phyloP scores from a whole-genome alignment of 1,139 yeast genomes.

The Barnettozyma hawaiiensis region DNA sequence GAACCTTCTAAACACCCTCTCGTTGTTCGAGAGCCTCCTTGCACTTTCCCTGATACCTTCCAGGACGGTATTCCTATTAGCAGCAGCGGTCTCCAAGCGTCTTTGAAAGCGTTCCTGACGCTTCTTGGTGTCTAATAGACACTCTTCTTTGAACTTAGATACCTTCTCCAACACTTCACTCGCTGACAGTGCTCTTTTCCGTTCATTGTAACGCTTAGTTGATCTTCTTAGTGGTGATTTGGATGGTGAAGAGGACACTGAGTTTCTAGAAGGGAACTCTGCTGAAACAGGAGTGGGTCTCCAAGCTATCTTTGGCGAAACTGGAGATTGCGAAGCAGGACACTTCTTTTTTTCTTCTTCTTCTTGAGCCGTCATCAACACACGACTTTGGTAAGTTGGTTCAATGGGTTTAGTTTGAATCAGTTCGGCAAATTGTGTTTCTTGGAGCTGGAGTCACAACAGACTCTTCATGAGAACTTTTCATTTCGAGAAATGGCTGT shows the following conservation, averaged over 20 bases:
- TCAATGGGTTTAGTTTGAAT: too few species aligned
- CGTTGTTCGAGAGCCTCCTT: constrained; percentile 13
- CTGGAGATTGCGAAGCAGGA: neutral
- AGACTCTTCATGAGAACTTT: neutral
- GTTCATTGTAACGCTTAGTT: neutral
- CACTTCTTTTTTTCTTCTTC: neutral
- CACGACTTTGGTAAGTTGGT: neutral
- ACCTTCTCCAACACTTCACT: constrained; percentile 13
- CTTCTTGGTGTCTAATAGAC: neutral
- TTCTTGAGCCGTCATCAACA: neutral
- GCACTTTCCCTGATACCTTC: constrained; percentile 14
- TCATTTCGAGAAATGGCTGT: too few species aligned
- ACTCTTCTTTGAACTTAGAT: constrained; percentile 8
- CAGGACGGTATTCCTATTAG: constrained; percentile 8
- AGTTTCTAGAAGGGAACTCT: neutral
- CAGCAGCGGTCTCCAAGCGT: constrained; percentile 8
- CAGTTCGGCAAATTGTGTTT: too few species aligned
- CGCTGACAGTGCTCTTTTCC: constrained; percentile 6
- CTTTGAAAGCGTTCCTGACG: constrained; percentile 3
- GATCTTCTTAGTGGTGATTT: neutral
- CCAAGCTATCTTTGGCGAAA: neutral
- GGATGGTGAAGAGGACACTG: constrained; percentile 5
- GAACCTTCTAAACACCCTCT: constrained; percentile 11
- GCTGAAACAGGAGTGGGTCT: neutral
- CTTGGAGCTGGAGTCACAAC: neutral